Evolutionary conservation across 2,329 filamentous ascomycete genomes (phyloP), one percentile per base, ranked within the genome.

Genomic region (Colletotrichum brevisporum): DNA sequence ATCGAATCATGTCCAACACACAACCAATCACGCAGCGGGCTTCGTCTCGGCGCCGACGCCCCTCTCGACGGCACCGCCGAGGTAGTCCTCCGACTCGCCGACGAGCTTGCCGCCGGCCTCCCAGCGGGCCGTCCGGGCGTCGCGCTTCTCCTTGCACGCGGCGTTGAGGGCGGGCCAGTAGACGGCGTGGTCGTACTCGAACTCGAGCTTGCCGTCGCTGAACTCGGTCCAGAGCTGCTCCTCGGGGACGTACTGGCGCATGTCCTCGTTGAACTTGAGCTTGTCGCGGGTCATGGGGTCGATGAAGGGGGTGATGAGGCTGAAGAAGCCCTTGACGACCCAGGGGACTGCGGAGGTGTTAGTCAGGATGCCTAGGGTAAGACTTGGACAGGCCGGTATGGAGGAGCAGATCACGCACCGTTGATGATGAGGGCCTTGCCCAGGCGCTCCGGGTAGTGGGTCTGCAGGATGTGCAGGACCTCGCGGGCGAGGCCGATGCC

Each of bases 231-330:
- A 92, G 61, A 99, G 88, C 79, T 98, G 95, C 75, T 91, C 86
- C 8, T 90, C 81, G 5, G 94, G 94, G 21, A 99, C 92, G 78
- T 94, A 94, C 73, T 92, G 85, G 74, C 87, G 87, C 84, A 97
- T 91, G 77, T 97, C 92, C 80, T 97, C 94, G 84, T 98, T 98
- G 87, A 97, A 98, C 84, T 96, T 97, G 83, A 99, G 91, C 86
- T 99, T 99, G 77, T 96, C 91, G 67, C 93, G 90, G 10, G 96
- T 99, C 75, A 95, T 84, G 8, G 96, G 96, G 81, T 99, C 96
- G 82, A 99, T 97, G 82, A 99, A 98, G 47, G 95, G 94, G 5
- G 90, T 94, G 82, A 99, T 95, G 75, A 98, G 84, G 82, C 97
- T 98, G 87, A 98, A 97, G 87, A 99, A 99, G 58, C 93, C 93